Conservation (phyloP, 1,284 basidiomycete species). For the Moniliophthora roreri region DNA sequence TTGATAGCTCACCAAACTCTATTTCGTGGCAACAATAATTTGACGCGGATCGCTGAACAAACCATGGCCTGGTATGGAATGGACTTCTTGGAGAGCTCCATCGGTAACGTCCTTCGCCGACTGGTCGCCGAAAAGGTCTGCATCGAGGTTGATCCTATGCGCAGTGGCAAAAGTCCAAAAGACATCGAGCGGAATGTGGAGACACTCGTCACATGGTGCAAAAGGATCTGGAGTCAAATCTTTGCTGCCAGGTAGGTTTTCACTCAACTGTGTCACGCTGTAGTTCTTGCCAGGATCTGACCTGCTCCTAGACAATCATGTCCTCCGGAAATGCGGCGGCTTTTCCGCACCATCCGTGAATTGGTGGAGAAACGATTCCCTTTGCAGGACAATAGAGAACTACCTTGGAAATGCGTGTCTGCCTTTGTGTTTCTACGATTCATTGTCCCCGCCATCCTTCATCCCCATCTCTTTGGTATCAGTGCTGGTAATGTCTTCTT, state of each 20-base stretch:
- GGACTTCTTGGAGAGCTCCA: conserved; percentile 73
- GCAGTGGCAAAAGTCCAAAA: conserved; percentile 56
- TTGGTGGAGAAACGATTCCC: conserved; percentile 67
- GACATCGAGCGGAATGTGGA: conserved; percentile 71
- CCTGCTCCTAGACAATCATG: conserved; percentile 15
- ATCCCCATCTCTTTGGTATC: conserved; percentile 76
- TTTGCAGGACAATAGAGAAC: conserved; percentile 46
- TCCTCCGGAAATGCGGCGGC: conserved; percentile 57
- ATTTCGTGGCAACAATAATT: conserved; percentile 77
- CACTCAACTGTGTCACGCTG: conserved; percentile 74
- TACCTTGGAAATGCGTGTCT: conserved; percentile 79
- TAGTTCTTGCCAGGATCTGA: neutral
- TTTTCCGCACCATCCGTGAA: conserved; percentile 72
- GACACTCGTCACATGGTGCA: conserved; percentile 72
- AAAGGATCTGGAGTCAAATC: conserved; percentile 76
- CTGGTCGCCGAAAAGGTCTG: conserved; percentile 69
- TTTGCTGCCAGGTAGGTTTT: conserved; percentile 77
- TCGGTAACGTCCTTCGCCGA: conserved; percentile 66
- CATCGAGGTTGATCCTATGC: conserved; percentile 76
- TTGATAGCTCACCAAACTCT: conserved; percentile 60
- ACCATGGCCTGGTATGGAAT: conserved; percentile 77
- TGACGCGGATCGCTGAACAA: conserved; percentile 80
- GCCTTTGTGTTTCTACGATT: conserved; percentile 86
- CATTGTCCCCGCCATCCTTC: conserved; percentile 77
- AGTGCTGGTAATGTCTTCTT: conserved; percentile 60